phyloP scores from a whole-genome alignment of 164 flowering plant genomes.

The Chimonanthus praecox region DNA sequence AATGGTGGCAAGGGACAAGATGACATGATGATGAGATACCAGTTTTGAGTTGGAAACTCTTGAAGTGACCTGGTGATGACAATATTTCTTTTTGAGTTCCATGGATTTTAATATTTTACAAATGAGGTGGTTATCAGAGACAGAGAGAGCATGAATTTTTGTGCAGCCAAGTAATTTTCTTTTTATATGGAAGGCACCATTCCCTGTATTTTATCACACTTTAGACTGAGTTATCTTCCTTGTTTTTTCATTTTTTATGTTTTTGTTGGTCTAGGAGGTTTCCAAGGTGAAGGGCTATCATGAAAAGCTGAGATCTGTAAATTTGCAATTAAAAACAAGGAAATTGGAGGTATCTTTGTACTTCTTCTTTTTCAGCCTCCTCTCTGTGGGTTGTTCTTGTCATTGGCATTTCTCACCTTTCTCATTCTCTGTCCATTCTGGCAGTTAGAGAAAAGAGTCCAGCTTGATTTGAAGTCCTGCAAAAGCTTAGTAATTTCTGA shows the following conservation, averaged over 20 bases:
- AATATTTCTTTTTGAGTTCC: no score
- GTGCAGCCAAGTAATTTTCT: no score
- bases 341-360: slow-evolving; percentile 21
- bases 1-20: no score
- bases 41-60: no score
- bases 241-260: not conserved
- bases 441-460: not conserved
- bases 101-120: no score
- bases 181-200: no score
- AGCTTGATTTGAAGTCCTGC: not conserved
- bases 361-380: not conserved
- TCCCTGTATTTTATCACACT: no score
- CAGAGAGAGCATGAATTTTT: no score
- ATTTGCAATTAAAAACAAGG: slow-evolving; percentile 22
- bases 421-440: not conserved
- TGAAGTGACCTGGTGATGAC: no score
- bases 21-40: no score
- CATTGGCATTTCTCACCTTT: not conserved
- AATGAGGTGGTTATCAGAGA: no score
- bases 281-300: slow-evolving; percentile 14
- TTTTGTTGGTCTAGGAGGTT: slow-evolving; percentile 27
- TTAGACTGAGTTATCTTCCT: no score
- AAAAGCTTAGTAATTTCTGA: not conserved
- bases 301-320: slow-evolving; percentile 15
- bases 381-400: not conserved